Conservation (phyloP, 1,284 basidiomycete species). For the Xerocomus nothofagi region DNA sequence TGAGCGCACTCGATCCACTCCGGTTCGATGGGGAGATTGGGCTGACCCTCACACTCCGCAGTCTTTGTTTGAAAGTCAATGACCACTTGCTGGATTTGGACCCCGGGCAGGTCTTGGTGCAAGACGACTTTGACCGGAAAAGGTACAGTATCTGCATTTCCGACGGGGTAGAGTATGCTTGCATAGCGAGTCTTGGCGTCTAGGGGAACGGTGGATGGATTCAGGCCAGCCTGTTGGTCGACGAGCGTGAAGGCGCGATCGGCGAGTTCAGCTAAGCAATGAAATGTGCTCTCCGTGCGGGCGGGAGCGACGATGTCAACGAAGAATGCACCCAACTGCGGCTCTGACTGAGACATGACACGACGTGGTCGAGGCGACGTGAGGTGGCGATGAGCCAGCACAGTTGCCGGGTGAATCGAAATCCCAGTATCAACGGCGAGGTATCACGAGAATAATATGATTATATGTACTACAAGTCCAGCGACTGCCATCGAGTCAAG, state of each 20-base stretch:
- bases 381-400: no score
- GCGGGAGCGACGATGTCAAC: constrained; percentile 15
- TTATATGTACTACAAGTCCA: constrained; percentile 3
- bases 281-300: constrained; percentile 12
- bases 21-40: constrained; percentile 19
- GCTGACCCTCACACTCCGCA: constrained; percentile 13
- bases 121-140: constrained; percentile 19
- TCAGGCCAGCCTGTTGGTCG: not conserved
- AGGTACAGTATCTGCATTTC: constrained; percentile 8
- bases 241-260: constrained; percentile 20
- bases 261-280: constrained; percentile 17
- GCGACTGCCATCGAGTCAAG: not conserved
- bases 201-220: not conserved
- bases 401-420: no score
- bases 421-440: not conserved
- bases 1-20: constrained; percentile 22
- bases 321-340: constrained; percentile 15
- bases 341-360: constrained; percentile 22
- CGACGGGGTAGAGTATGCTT: constrained; percentile 18
- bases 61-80: constrained; percentile 25
- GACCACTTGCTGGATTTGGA: constrained; percentile 13
- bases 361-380: no score
- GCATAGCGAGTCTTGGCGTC: constrained; percentile 12
- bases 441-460: not conserved
- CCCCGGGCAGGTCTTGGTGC: constrained; percentile 10